Conservation (phyloP, 768 basidiomycete genomes). For the Tricholoma furcatifolium region DNA sequence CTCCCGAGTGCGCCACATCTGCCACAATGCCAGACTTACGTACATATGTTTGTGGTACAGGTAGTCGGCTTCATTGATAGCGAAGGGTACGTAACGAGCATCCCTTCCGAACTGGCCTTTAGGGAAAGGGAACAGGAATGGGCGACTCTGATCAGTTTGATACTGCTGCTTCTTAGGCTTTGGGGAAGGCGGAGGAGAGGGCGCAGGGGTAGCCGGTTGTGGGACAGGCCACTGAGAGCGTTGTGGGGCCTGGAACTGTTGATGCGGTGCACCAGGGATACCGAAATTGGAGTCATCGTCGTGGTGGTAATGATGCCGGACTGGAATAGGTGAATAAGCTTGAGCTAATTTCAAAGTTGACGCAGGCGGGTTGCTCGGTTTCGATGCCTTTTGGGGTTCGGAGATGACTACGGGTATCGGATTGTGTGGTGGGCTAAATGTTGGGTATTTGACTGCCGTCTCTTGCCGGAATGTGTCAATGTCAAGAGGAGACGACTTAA, state of each 20-base stretch:
- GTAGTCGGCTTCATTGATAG: slow-evolving; percentile 93
- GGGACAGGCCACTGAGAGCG: slow-evolving; percentile 35
- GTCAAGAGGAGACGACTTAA: slow-evolving; percentile 91
- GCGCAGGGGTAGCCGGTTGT: slow-evolving; percentile 87
- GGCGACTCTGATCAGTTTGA: slow-evolving; percentile 92
- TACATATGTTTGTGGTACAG: slow-evolving; percentile 91
- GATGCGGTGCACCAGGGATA: slow-evolving; percentile 32
- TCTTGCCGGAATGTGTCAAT: slow-evolving; percentile 88
- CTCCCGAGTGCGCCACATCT: slow-evolving; percentile 95
- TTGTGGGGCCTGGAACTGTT: slow-evolving; percentile 35
- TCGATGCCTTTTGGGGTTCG: slow-evolving; percentile 30
- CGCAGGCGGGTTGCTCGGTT: slow-evolving; percentile 32
- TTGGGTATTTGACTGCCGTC: slow-evolving; percentile 93
- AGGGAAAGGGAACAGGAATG: slow-evolving; percentile 96
- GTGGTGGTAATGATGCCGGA: slow-evolving; percentile 93
- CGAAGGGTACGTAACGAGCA: slow-evolving; percentile 82
- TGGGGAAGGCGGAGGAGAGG: slow-evolving; percentile 76
- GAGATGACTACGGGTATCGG: slow-evolving; percentile 24
- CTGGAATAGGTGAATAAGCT: slow-evolving; percentile 89
- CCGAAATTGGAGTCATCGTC: slow-evolving; percentile 60
- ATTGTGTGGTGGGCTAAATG: slow-evolving; percentile 68
- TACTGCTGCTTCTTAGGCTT: slow-evolving; percentile 99
- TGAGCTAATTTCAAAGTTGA: slow-evolving; percentile 74
- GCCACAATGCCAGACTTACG: slow-evolving; percentile 81
- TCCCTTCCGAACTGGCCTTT: slow-evolving; percentile 56